Conservation (phyloP, 495 filamentous ascomycete species). For the Entonaema liquescens region DNA sequence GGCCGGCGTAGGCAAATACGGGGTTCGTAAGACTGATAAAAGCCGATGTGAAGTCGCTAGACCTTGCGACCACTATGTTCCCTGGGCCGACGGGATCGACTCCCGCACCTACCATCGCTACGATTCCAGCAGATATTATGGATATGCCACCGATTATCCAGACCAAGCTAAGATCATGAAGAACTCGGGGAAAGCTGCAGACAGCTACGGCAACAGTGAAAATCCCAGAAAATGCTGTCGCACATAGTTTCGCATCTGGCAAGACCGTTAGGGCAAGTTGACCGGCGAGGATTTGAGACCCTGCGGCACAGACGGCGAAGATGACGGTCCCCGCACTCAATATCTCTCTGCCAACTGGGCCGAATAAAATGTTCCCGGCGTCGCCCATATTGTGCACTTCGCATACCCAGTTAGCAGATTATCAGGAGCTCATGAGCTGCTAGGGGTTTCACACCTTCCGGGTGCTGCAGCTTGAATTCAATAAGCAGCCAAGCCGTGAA, state of each 20-base stretch:
- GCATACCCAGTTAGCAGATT: conserved; percentile 39
- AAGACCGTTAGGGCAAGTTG: conserved; percentile 69
- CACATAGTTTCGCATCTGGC: conserved; percentile 66
- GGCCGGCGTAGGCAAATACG: conserved; percentile 70
- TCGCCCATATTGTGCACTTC: conserved; percentile 71
- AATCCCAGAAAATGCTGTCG: conserved; percentile 65
- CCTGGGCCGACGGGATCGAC: conserved; percentile 34
- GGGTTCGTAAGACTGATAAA: conserved; percentile 70
- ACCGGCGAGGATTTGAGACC: conserved; percentile 71
- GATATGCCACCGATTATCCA: conserved; percentile 65
- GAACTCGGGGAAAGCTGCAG: conserved; percentile 66
- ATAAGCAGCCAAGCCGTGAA: conserved; percentile 75
- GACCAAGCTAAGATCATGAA: conserved; percentile 65
- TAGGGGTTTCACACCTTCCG: conserved; percentile 29
- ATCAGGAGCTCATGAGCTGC: neutral
- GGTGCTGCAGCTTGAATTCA: conserved; percentile 69
- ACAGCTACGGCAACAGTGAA: conserved; percentile 64
- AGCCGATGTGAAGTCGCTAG: conserved; percentile 44
- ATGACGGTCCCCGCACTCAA: conserved; percentile 64
- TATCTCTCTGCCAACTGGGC: conserved; percentile 65
- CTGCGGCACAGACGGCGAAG: conserved; percentile 75
- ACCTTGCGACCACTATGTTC: conserved; percentile 35
- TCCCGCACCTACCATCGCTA: conserved; percentile 66
- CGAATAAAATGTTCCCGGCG: conserved; percentile 66
- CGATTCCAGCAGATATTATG: conserved; percentile 63